phyloP scores from a whole-genome alignment of 768 basidiomycete species.

The Termitomyces sp. region DNA sequence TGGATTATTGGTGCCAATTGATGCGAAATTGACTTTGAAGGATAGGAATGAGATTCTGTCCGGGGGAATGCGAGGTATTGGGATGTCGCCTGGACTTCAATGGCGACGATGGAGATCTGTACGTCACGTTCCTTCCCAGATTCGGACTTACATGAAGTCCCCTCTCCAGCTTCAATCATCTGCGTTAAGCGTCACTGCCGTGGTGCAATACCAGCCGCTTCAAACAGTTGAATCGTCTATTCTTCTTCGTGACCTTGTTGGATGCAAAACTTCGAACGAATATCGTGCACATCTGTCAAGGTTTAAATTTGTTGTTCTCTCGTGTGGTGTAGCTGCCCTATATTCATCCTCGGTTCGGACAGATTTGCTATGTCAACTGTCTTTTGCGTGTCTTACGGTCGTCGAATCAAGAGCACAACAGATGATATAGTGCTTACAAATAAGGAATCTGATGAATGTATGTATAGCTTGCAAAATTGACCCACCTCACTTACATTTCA shows the following conservation, averaged over 20 bases:
- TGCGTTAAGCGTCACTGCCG: slow-evolving; percentile 6
- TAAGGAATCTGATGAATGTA: slow-evolving; percentile 6
- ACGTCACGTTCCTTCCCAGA: slow-evolving; percentile 1
- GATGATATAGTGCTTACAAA: slow-evolving; percentile 10
- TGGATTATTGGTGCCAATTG: background rate
- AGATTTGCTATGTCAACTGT: slow-evolving; percentile 15
- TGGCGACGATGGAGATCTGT: slow-evolving; percentile 35
- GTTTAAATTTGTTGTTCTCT: slow-evolving; percentile 3
- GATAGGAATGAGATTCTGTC: slow-evolving; percentile 30
- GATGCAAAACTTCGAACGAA: background rate
- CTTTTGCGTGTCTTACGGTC: slow-evolving; percentile 15
- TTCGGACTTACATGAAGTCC: background rate
- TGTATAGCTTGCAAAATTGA: background rate
- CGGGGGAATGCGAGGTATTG: slow-evolving; percentile 30
- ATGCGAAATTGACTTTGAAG: no score
- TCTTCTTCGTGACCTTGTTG: slow-evolving; percentile 9
- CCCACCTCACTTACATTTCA: background rate
- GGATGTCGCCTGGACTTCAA: slow-evolving; percentile 29
- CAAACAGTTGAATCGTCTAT: slow-evolving; percentile 13
- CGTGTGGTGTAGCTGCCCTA: background rate
- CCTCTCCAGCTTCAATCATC: slow-evolving; percentile 10
- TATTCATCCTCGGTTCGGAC: background rate
- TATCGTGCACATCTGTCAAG: slow-evolving; percentile 12
- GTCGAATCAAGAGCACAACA: slow-evolving; percentile 5
- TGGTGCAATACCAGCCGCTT: slow-evolving; percentile 13